phyloP scores from a whole-genome alignment of 768 basidiomycete genomes.

The Tricholoma sp. region DNA sequence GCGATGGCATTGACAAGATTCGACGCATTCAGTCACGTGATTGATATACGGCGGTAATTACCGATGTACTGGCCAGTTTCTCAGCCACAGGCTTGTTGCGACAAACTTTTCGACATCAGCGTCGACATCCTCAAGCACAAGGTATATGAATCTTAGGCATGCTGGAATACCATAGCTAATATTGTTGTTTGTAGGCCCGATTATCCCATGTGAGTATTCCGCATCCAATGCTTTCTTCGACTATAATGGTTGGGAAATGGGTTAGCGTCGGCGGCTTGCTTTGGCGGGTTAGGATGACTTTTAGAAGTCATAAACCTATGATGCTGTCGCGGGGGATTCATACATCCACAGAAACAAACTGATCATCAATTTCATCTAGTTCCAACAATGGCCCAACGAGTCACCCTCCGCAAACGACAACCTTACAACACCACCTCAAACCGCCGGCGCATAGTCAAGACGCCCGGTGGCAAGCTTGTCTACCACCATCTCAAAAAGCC shows the following conservation, averaged over 20 bases:
- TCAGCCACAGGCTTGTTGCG: conserved; percentile 29
- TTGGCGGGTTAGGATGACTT: neutral
- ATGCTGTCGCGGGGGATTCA: neutral
- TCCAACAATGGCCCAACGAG: conserved; percentile 89
- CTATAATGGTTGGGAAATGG: neutral
- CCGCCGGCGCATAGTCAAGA: conserved; percentile 93
- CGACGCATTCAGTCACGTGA: conserved; percentile 11
- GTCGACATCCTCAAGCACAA: conserved; percentile 54
- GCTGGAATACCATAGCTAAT: conserved; percentile 1
- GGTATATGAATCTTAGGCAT: conserved; percentile 11
- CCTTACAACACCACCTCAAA: conserved; percentile 98
- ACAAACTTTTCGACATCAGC: conserved; percentile 37
- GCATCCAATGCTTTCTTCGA: too few species aligned
- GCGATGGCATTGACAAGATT: neutral
- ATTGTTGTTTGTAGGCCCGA: conserved; percentile 8
- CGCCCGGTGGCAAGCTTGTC: conserved; percentile 96
- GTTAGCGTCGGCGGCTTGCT: neutral
- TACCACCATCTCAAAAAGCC: conserved; percentile 98
- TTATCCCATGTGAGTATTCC: conserved; percentile 25
- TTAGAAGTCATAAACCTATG: neutral
- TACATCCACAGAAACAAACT: conserved; percentile 3
- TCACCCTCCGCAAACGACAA: conserved; percentile 97
- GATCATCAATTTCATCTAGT: conserved; percentile 14
- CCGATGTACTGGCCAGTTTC: conserved; percentile 36
- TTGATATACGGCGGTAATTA: conserved; percentile 16